Base-by-base conservation (phyloP, 1,284 basidiomycete genomes). In the Malassezia sp. region DNA sequence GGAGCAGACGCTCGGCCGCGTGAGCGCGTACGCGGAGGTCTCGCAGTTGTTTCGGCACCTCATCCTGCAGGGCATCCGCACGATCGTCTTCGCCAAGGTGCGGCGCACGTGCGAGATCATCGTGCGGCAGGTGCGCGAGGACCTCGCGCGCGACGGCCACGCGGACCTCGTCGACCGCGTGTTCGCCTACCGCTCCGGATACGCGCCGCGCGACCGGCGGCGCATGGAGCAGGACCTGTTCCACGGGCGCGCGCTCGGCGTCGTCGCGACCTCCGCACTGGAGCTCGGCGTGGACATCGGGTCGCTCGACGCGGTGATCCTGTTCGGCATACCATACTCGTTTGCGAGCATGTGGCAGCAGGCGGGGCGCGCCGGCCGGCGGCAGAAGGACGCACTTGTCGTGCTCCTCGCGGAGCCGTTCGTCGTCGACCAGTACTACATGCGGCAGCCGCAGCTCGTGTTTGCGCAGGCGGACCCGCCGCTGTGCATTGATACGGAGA, bases 201-300 rank as follows among this genome's bases (percentile, higher is more conserved):
- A 83, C 59, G 50, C 53, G 18, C 52, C 32, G 2, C 57, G 86
- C 79, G 86, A 89, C 63, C 79, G 88, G 26, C 77, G 88, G 22
- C 76, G 74, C 53, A 89, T 91, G 38, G 88, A 91, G 65, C 75
- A 79, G 38, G 83, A 89, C 59, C 87, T 88, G 21, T 90, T 89
- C 62, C 80, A 80, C 1, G 86, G 87, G 0, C 77, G 79, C 52
- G 73, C 89, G 10, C 76, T 90, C 0, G 73, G 88, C 5, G 84
- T 91, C 35, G 77, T 91, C n/a, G 85, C 86, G 0, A 91, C 87
- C 0, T 88, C 86, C 52, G 88, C 87, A 0, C 76, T 91, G 11
- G 88, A 91, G 69, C 78, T 91, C 1, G 87, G 88, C 27, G 83
- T 91, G 23, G 87, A 91, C 61, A 90, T 91, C 33, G 88, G 86